A percentile compares a stretch with the other conserved stretches of the same genome.
These are phyloP conservation scores for Striga asiatica DNA, from an alignment of 257 asterid species.

Conservation along the genomic window DNA sequence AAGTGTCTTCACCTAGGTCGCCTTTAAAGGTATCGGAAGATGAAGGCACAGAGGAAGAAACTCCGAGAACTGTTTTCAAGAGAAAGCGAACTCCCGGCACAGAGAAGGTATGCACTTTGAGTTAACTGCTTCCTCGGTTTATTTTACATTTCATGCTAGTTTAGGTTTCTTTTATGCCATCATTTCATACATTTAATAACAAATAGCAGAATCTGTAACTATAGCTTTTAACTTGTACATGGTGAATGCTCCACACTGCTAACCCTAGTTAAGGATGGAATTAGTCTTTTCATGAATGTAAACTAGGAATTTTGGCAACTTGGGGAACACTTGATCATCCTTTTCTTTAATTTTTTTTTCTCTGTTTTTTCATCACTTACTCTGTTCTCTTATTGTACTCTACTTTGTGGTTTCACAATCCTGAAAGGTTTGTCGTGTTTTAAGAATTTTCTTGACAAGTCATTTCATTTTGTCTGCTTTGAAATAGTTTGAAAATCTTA, in stretches of 20 bases:
- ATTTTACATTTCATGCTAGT: background rate
- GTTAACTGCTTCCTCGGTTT: background rate
- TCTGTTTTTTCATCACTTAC: background rate
- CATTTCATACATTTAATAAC: background rate
- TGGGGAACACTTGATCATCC: background rate
- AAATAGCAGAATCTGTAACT: background rate
- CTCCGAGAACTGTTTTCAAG: constrained; percentile 38
- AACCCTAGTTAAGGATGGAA: background rate
- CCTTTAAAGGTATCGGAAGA: constrained; percentile 36
- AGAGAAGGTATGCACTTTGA: constrained; percentile 34
- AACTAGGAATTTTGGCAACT: background rate
- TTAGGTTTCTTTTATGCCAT: background rate
- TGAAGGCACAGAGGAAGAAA: constrained; percentile 42
- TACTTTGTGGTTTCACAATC: background rate
- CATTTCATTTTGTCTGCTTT: constrained; percentile 5
- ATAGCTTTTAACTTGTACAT: background rate
- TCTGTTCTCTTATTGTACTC: constrained; percentile 1
- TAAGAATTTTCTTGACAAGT: background rate
- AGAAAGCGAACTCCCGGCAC: constrained; percentile 51
- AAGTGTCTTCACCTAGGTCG: constrained; percentile 34
- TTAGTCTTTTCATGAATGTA: background rate
- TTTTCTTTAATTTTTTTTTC: background rate
- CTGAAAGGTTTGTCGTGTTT: background rate
- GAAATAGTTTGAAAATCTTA: background rate
- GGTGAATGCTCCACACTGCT: background rate